phyloP scores from a whole-genome alignment of 345 rosid species.

The Ceriops decandra region DNA sequence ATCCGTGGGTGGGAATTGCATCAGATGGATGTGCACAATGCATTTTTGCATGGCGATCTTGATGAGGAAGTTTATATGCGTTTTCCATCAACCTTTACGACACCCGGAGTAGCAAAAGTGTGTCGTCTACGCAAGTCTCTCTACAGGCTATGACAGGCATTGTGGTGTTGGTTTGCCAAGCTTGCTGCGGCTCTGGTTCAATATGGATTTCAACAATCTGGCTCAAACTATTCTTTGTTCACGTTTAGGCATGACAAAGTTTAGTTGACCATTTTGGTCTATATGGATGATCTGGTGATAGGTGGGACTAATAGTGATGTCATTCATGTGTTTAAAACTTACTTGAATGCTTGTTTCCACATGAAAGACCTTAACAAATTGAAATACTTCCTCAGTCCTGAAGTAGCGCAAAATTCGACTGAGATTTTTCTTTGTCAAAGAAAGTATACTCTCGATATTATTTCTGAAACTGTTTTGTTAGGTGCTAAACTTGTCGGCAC shows the following conservation, averaged over 20 bases:
- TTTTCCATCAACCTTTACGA: not conserved
- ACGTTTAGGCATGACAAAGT: too few relatives aligned
- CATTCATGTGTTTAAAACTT: not conserved
- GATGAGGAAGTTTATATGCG: not conserved
- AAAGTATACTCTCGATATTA: not conserved
- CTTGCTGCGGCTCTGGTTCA: not conserved
- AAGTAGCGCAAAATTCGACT: not conserved
- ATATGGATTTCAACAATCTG: not conserved
- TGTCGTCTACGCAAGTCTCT: not conserved
- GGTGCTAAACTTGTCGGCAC: too few relatives aligned
- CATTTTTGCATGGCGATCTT: not conserved
- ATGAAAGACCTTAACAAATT: not conserved
- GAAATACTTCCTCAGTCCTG: not conserved
- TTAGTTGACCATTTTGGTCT: not conserved
- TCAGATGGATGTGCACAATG: not conserved
- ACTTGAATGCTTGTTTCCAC: not conserved
- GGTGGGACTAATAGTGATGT: not conserved
- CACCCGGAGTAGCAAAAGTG: not conserved
- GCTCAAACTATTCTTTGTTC: not conserved
- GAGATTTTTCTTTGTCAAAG: too few relatives aligned
- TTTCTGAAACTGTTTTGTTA: not conserved
- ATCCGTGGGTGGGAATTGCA: not conserved
- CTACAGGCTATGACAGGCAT: not conserved
- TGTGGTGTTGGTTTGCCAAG: not conserved
- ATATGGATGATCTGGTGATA: not conserved